Evolutionary conservation across 108 stramenopile genomes (phyloP), one percentile per base, ranked within the genome.

Genomic region (Stephanodiscus minutulus): DNA sequence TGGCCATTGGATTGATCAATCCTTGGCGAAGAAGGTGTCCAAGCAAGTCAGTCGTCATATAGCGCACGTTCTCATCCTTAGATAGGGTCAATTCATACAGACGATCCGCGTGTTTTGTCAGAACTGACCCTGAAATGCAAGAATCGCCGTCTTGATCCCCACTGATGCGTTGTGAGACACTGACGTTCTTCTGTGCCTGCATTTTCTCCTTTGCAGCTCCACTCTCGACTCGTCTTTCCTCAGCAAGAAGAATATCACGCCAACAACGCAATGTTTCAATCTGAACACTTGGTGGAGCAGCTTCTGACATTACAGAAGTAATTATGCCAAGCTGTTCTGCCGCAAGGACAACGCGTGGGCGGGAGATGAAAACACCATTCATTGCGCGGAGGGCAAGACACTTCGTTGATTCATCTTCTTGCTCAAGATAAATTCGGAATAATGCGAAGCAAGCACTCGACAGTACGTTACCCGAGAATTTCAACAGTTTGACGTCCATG

Each of bases 91-190:
- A 77, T 54, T 84, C 82, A 66, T 88, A 92, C 18, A 96, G 74
- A 22, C 87, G 88, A 22, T 78, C 41, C 27, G 91, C 81, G 52
- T 96, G 91, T 21, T 77, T 84, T 3, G 86, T 90, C 47, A 94
- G 55, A 24, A 93, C 87, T 12, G 87, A 87, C 15, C 95, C 95
- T 60, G 89, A 83, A 43, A 96, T 77, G 33, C 83, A 91, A 1
- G 91, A 85, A 72, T 94, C 95, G 17, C 85, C 86, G 65, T 96
- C 95, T 80, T 96, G 92, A 66, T 94, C 93, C 3, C 95, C 95
- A 44, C 86, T 84, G 41, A 94, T 91, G 31, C 83, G 86, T n/a
- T 92, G 89, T 11, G 86, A 82, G 17, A 88, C 50, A 29, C 88
- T 90, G 7, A 92, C 85, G 35, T 69, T 76, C 61, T 82, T 76